These are phyloP conservation scores for Candida namnaoensis DNA, from an alignment of 805 yeast genomes.

Conservation along the genomic window DNA sequence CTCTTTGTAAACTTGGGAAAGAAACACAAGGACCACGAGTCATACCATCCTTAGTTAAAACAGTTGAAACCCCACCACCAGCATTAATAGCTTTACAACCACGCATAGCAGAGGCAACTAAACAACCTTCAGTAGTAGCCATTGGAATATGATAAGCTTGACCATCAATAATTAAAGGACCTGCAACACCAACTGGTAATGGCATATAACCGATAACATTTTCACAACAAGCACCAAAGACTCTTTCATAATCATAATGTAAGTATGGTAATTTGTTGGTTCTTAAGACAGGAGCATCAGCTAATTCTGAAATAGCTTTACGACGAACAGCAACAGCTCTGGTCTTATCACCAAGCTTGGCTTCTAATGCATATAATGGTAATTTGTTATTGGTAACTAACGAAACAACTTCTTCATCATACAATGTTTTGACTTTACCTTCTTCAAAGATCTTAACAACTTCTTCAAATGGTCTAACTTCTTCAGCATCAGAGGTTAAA, in stretches of 20 bases:
- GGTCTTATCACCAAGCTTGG: conserved; percentile 77
- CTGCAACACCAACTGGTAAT: conserved; percentile 95
- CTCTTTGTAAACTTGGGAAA: conserved; percentile 73
- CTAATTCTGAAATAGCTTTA: conserved; percentile 76
- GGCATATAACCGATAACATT: conserved; percentile 97
- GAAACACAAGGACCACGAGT: conserved; percentile 98
- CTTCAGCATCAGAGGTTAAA: conserved; percentile 26
- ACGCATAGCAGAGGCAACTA: conserved; percentile 97
- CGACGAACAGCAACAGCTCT: conserved; percentile 95
- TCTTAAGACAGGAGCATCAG: conserved; percentile 74
- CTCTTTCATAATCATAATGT: conserved; percentile 88
- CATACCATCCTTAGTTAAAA: conserved; percentile 95
- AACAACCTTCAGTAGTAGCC: conserved; percentile 99
- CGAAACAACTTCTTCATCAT: conserved; percentile 64
- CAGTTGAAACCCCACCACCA: conserved; percentile 94
- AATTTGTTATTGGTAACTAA: conserved; percentile 70
- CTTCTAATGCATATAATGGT: conserved; percentile 91
- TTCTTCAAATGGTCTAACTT: conserved; percentile 51
- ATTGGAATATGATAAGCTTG: conserved; percentile 86
- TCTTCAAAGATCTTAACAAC: conserved; percentile 53
- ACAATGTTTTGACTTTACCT: conserved; percentile 60
- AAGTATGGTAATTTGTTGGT: conserved; percentile 68
- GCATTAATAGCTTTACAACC: conserved; percentile 97
- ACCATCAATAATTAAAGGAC: conserved; percentile 90
- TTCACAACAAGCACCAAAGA: conserved; percentile 98